Evolutionary conservation across 495 filamentous ascomycete genomes (phyloP).

Genomic region (Sordaria brevicollis): DNA sequence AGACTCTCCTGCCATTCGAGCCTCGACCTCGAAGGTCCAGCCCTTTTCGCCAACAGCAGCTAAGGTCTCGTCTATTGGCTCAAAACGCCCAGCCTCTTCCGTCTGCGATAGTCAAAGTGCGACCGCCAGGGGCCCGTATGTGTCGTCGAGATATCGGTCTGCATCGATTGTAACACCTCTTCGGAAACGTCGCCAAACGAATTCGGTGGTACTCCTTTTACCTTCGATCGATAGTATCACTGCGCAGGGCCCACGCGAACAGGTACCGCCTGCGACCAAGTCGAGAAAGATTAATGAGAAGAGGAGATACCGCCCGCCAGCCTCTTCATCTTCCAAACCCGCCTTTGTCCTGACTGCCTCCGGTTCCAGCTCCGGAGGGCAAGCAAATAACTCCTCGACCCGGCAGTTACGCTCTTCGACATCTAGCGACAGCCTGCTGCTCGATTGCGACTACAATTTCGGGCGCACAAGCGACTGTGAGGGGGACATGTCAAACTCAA

Average conservation of each 20-base stretch:
- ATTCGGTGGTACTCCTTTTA: conserved; percentile 4
- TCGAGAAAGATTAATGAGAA: conserved; percentile 25
- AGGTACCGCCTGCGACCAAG: conserved; percentile 25
- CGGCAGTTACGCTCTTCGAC: conserved; percentile 40
- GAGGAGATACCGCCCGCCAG: conserved; percentile 31
- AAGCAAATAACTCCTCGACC: conserved; percentile 35
- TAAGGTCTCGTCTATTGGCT: conserved; percentile 4
- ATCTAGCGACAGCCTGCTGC: conserved; percentile 35
- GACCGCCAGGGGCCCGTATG: conserved; percentile 14
- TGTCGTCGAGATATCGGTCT: conserved; percentile 6
- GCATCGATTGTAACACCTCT: conserved; percentile 14
- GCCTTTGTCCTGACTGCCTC: conserved; percentile 5
- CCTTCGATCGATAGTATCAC: background rate
- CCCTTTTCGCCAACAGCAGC: conserved; percentile 12
- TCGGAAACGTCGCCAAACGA: conserved; percentile 16
- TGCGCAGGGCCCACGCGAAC: conserved; percentile 30
- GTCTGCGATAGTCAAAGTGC: conserved; percentile 21
- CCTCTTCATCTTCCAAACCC: conserved; percentile 26
- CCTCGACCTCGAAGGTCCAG: conserved; percentile 33
- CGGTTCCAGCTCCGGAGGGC: conserved; percentile 10
- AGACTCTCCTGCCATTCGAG: conserved; percentile 19
- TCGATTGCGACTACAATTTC: conserved; percentile 41
- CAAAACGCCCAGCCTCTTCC: conserved; percentile 31
- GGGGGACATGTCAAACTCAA: conserved; percentile 26
- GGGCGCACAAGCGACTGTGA: conserved; percentile 19